Evolutionary conservation across 2,329 filamentous ascomycete species (phyloP).

Genomic region (Fusarium nurragi): DNA sequence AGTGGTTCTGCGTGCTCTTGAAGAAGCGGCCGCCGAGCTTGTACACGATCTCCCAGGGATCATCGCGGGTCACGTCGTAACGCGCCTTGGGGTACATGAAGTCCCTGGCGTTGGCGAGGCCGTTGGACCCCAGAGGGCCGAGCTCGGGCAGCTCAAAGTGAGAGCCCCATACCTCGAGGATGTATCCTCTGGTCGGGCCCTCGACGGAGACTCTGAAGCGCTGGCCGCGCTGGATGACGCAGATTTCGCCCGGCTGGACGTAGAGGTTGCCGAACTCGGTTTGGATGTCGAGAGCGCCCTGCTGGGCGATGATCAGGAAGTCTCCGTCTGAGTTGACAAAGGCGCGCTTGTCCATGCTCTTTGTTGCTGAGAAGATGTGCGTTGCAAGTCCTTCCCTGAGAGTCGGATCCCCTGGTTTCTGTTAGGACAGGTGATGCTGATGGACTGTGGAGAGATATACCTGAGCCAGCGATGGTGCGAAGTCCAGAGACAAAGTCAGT

Average conservation of each 20-base stretch:
- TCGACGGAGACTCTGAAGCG: constrained; percentile 54
- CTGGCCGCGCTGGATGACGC: constrained; percentile 72
- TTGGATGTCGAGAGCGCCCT: constrained; percentile 72
- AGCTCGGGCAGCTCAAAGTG: constrained; percentile 74
- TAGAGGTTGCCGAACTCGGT: constrained; percentile 73
- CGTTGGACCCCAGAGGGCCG: constrained; percentile 72
- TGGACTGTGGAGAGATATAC: neutral
- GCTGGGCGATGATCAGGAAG: constrained; percentile 71
- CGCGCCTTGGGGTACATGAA: constrained; percentile 70
- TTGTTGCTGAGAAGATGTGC: constrained; percentile 59
- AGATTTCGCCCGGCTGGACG: constrained; percentile 74
- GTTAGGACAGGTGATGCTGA: neutral
- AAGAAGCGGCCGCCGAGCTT: constrained; percentile 72
- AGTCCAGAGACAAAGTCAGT: constrained; percentile 50
- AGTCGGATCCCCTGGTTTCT: constrained; percentile 53
- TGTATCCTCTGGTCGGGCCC: constrained; percentile 71
- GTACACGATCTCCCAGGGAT: constrained; percentile 65
- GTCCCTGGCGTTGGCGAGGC: constrained; percentile 71
- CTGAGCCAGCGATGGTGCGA: constrained; percentile 59
- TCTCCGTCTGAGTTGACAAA: constrained; percentile 71
- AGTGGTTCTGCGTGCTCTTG: constrained; percentile 68
- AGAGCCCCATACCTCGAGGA: constrained; percentile 72
- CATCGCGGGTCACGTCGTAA: constrained; percentile 63
- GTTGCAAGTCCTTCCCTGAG: constrained; percentile 59
- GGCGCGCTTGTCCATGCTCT: constrained; percentile 57